Evolutionary conservation across 331 rosid genomes (phyloP), one percentile per base, ranked within the genome.

Genomic region (Arachis monticola): DNA sequence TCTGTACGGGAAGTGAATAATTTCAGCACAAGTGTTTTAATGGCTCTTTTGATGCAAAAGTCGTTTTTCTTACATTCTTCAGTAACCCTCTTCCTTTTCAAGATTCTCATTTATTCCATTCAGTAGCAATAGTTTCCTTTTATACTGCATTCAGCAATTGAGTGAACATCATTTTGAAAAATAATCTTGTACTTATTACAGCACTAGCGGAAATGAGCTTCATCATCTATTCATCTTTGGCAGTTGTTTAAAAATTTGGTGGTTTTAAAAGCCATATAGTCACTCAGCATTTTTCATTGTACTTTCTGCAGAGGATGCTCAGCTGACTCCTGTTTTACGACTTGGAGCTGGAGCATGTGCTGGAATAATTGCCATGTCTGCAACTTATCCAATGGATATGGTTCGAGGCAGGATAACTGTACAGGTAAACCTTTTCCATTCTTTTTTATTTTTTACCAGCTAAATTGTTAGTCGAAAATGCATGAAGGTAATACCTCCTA

Each of bases 341-440:
- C 98, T 95, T 80, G 99, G 99, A 73, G 99, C 97, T 78, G 99
- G 99, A 76, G 99, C 99, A 62, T 92, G 93, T 86, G 99, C 98
- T 82, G 99, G 99, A 77, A 95, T 95, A 64, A 90, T 95, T 86
- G 99, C 98, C 63, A 95, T 95, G 99, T 95, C 99, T 44, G 99
- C 99, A 71, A 95, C 99, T 14, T 95, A 95, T 84, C 99, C 99
- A 12, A 92, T 95, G 98, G 99, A 95, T 83, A 90, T 92, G 99
- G 99, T 95, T 59, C 97, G 98, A 61, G 99, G 99, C 75, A 82
- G 99, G 85, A 73, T 95, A 74, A 95, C 99, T 44, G 99, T 95
- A 42, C 99, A 95, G 98, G 99, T 95, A 77, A 6, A 6, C 7
- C 47, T 80, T 22, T 62, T 41, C 47, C 47, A 56, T 73, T 66